phyloP scores from a whole-genome alignment of 352 stramenopile species.

The Phytophthora sojae region DNA sequence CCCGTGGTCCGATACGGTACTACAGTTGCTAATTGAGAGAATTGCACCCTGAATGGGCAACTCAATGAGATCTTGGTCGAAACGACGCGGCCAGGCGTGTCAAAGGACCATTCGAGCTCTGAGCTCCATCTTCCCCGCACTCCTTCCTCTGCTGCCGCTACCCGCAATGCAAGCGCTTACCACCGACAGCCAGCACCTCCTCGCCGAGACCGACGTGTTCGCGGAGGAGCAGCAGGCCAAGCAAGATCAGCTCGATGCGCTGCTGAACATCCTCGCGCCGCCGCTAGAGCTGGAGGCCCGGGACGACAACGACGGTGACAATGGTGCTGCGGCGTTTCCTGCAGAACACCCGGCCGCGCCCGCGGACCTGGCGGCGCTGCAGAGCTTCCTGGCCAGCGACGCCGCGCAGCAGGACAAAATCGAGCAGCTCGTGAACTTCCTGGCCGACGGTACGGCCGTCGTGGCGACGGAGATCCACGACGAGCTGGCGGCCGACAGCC shows the following conservation, averaged over 20 bases:
- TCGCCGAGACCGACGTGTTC: slow-evolving; percentile 27
- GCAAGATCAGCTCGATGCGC: slow-evolving; percentile 28
- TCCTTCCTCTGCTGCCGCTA: no score
- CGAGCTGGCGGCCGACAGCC: slow-evolving; percentile 5
- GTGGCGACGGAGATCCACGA: background rate
- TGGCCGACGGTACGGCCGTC: slow-evolving; percentile 14
- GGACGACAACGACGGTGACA: background rate
- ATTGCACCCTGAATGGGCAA: background rate
- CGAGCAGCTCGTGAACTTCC: slow-evolving; percentile 37
- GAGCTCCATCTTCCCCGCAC: no score
- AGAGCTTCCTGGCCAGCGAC: slow-evolving; percentile 30
- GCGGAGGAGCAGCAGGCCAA: slow-evolving; percentile 29
- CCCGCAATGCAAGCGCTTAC: background rate
- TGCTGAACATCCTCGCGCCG: slow-evolving; percentile 27
- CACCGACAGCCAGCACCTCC: background rate
- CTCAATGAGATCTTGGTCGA: slow-evolving; percentile 11
- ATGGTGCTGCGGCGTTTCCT: no score
- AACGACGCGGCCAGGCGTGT: slow-evolving; percentile 12
- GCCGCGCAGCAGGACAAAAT: slow-evolving; percentile 28
- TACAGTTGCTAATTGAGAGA: background rate
- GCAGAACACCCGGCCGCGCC: no score
- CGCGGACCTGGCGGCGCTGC: background rate
- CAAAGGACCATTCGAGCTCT: background rate
- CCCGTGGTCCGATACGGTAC: no score
- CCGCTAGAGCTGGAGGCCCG: background rate